Evolutionary conservation across 1,139 yeast genomes (phyloP), one percentile per base, ranked within the genome.

Genomic region (Hyphopichia pseudoburtonii): DNA sequence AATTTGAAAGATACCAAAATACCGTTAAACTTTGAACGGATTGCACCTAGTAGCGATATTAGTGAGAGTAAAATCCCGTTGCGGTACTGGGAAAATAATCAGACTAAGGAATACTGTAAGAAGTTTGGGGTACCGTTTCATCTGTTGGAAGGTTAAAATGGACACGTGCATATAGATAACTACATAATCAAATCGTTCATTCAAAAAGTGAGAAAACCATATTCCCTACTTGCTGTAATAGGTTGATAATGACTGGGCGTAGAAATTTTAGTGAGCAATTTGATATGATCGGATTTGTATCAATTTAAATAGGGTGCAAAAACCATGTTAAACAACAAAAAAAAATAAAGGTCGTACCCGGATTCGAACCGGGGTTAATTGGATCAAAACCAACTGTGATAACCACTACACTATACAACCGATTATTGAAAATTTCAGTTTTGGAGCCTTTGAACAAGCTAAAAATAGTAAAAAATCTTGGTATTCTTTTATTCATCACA

Each of bases 301-400:
- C n/a, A n/a, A n/a, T n/a, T n/a, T n/a, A n/a, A n/a, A n/a, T n/a
- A n/a, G n/a, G n/a, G n/a, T n/a, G n/a, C n/a, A n/a, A n/a, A n/a
- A n/a, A n/a, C n/a, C n/a, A n/a, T n/a, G n/a, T n/a, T n/a, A n/a
- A n/a, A n/a, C n/a, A n/a, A n/a, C n/a, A n/a, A n/a, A n/a, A 18
- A 49, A 60, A 68, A 70, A 71, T 52, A 52, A 37, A 82, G 89
- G 89, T 82, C 89, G 80, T 79, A 79, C 88, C 90, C 90, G 90
- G 92, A 82, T 82, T 84, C 92, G 90, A 84, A 83, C 90, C 85
- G 89, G 88, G 88, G 90, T 84, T 80, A 79, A 72, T 66, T 81
- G 90, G 89, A 82, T 68, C 75, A 70, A 62, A 70, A 68, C 75
- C 74, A 60, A 62, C 54, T 51, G 75, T 70, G 76, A 70, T 70